Evolutionary conservation across 257 asterid genomes (phyloP).

Genomic region (Scutellaria galericulata): DNA sequence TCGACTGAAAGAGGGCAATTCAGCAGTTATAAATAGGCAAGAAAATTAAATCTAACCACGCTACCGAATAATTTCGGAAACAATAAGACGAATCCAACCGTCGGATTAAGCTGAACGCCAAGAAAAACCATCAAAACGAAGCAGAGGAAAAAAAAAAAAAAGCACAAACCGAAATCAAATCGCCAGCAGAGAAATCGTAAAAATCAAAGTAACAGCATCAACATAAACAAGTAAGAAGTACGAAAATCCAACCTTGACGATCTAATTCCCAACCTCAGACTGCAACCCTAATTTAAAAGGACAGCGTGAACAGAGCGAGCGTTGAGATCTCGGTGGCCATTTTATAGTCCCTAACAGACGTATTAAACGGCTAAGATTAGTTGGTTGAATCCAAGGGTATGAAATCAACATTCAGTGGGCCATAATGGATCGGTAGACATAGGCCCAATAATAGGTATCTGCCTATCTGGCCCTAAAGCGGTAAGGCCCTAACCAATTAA

Average conservation of each 20-base stretch:
- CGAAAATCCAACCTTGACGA: slow-evolving; percentile 31
- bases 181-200: slow-evolving; percentile 4
- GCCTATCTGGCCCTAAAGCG: background rate
- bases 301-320: slow-evolving; percentile 13
- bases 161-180: background rate
- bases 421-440: background rate
- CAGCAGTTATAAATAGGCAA: background rate
- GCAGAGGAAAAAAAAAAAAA: background rate
- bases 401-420: slow-evolving; percentile 23
- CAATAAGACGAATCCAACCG: background rate
- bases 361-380: slow-evolving; percentile 40
- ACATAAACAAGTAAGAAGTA: background rate
- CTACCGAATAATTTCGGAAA: background rate
- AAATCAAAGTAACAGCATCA: background rate
- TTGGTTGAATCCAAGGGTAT: slow-evolving; percentile 39
- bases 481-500: no score
- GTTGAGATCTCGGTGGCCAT: slow-evolving; percentile 8
- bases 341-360: slow-evolving; percentile 36
- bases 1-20: background rate
- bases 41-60: background rate
- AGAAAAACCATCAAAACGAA: background rate
- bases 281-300: slow-evolving; percentile 46
- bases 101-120: background rate
- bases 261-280: slow-evolving; percentile 32
- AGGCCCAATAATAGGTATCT: slow-evolving; percentile 18